Conservation (phyloP, 805 yeast species). For the Candida chauliodis region DNA sequence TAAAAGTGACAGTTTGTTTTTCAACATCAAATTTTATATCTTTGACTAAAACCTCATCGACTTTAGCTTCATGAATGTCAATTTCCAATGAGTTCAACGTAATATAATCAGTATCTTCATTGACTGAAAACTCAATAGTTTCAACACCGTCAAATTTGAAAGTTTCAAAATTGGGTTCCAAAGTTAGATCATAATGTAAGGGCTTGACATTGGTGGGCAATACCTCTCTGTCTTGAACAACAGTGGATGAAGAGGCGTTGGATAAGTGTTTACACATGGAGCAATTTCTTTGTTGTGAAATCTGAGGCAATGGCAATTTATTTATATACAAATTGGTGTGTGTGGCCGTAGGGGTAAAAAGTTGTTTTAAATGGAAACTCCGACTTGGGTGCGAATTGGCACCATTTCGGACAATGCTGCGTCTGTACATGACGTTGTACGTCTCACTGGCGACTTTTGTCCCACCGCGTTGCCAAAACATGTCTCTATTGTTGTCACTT, state of each 20-base stretch:
- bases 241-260: slow-evolving; percentile 11
- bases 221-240: slow-evolving; percentile 32
- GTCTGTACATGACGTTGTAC: too few relatives aligned
- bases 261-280: slow-evolving; percentile 14
- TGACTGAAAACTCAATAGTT: slow-evolving; percentile 51
- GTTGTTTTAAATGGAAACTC: neutral
- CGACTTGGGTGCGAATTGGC: too few relatives aligned
- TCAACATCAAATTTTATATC: slow-evolving; percentile 32
- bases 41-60: slow-evolving; percentile 24
- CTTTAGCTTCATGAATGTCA: slow-evolving; percentile 49
- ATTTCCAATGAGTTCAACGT: slow-evolving; percentile 64
- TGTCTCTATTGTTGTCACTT: too few relatives aligned
- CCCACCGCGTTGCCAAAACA: too few relatives aligned
- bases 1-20: slow-evolving; percentile 38
- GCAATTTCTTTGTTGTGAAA: neutral
- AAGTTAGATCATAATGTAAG: slow-evolving; percentile 34
- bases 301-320: neutral
- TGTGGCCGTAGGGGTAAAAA: neutral
- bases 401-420: too few relatives aligned
- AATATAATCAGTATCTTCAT: slow-evolving; percentile 43
- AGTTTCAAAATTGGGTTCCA: slow-evolving; percentile 46
- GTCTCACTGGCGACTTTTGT: too few relatives aligned
- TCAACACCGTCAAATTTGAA: slow-evolving; percentile 59
- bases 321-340: neutral
- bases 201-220: slow-evolving; percentile 44